These are phyloP conservation scores for Lithospermum erythrorhizon DNA, from an alignment of 257 asterid species.

Conservation along the genomic window DNA sequence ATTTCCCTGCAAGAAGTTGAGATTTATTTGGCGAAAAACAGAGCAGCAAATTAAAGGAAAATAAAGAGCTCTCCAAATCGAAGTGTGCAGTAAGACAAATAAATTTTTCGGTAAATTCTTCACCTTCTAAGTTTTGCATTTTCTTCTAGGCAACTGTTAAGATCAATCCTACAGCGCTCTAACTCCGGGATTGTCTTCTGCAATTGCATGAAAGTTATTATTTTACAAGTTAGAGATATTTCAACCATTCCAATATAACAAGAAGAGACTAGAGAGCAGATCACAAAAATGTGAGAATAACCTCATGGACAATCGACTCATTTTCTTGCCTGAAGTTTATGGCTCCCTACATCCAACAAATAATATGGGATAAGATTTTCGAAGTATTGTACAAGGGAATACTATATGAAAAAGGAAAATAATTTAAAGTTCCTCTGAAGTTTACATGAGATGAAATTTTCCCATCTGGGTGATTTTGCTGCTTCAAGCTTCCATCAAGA, in stretches of 20 bases:
- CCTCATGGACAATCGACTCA: slow-evolving; percentile 48
- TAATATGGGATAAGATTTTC: neutral
- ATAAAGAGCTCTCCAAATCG: neutral
- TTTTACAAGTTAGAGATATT: slow-evolving; percentile 10
- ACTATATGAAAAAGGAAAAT: slow-evolving; percentile 6
- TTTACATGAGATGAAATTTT: slow-evolving; percentile 30
- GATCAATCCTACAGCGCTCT: slow-evolving; percentile 55
- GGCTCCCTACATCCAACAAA: slow-evolving; percentile 18
- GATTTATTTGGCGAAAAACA: slow-evolving; percentile 3
- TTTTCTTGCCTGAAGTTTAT: slow-evolving; percentile 22
- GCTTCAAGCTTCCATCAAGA: slow-evolving; percentile 55
- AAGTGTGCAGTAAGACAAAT: neutral
- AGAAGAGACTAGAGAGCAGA: neutral
- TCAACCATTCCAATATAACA: neutral
- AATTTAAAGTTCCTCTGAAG: slow-evolving; percentile 5
- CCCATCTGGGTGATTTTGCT: slow-evolving; percentile 25
- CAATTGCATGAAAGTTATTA: slow-evolving; percentile 31
- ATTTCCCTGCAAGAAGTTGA: slow-evolving; percentile 47
- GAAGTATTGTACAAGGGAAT: neutral
- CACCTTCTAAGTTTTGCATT: slow-evolving; percentile 69
- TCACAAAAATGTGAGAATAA: slow-evolving; percentile 18
- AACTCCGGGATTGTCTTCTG: slow-evolving; percentile 49
- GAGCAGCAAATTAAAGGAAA: slow-evolving; percentile 8
- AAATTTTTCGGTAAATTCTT: slow-evolving; percentile 9
- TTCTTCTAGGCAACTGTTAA: slow-evolving; percentile 48